Base-by-base conservation (phyloP, 2,329 filamentous ascomycete species). In the Cordyceps cateniannulata region DNA sequence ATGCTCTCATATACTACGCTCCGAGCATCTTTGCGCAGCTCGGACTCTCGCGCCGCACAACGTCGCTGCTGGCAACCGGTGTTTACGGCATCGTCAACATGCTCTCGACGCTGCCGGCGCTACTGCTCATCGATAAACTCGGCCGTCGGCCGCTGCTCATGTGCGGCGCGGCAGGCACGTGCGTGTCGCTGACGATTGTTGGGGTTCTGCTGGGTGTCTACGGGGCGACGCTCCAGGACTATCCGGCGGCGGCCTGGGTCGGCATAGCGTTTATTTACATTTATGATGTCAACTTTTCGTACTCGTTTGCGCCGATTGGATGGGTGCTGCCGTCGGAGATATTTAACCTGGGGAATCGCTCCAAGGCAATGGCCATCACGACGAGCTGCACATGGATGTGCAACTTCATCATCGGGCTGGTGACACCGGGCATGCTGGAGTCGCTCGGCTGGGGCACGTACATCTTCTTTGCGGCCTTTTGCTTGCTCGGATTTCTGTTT, bases 261-360 rank as follows among this genome's bases (percentile, higher is more conserved):
- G 82, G 87, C 63, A 87, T 88, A 64, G 82, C 83, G 22, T 87
- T 87, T 66, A 84, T 80, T 54, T 88, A 87, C 69, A 76, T 88
- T 18, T 78, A 88, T 62, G 83, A 87, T 66, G 78, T 86, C 65
- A 76, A 85, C 64, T 88, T 88, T 68, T 81, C 83, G 1, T 74
- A 86, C n/a, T 87, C 84, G 0, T 77, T 85, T 20, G 85, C 84
- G 0, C 84, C 85, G 0, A 81, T 86, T 3, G 83, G 80, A 59
- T 88, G 85, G 85, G 80, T 87, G 49, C 86, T 88, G 63, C 82
- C 83, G 0, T 81, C 84, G 5, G 85, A 88, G 69, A 81, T 87
- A 38, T 87, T 83, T 73, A 81, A 81, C 2, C 69, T 85, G 0
- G 79, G 77, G 8, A 82, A 79, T 50, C 77, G 84, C 20, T 79